Evolutionary conservation across 305 asterid species (phyloP), one percentile per base, ranked within the genome.

Genomic region (Ilex paraguariensis): DNA sequence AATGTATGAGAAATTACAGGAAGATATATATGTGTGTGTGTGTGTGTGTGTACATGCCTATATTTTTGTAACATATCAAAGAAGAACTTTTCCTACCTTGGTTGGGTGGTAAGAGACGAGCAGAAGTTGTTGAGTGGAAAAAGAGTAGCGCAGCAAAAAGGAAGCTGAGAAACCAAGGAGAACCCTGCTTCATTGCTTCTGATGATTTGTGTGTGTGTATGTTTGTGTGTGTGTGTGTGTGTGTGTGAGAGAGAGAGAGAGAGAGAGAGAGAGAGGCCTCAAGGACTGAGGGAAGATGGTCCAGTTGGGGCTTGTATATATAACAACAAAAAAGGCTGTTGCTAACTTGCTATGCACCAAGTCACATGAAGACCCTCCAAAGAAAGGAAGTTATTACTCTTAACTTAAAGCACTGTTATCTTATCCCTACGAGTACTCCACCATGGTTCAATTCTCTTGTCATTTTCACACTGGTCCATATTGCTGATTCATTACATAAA

Each of bases 121-220:
- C 68, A 2, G 73, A 55, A 2, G 42, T 36, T 2, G 52, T 32
- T 60, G 73, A 28, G 39, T 56, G 59, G 60, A 70, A 63, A 50
- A 66, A 12, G 5, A 70, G 55, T 30, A 73, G 61, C 42, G 65
- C n/a, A 45, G 59, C 53, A n/a, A 70, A 45, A 40, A 75, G 56
- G 40, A 60, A 40, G 31, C 50, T 10, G 17, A 70, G 54, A 33
- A 55, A 50, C 11, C 44, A 0, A 10, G 10, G 30, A 56, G 56
- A n/a, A 6, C 11, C 48, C 68, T 56, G 56, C 61, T 50, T 59
- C 62, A 54, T 63, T 56, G 1, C 57, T 40, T 31, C 33, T 50
- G 16, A 36, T 10, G 44, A 5, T 15, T 13, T 55, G 6, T 2
- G 7, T 57, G 3, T 63, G 46, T 6, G 52, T n/a, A n/a, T n/a